phyloP scores from a whole-genome alignment of 371 early-diverging fungal genomes.

The Mortierella sp. region DNA sequence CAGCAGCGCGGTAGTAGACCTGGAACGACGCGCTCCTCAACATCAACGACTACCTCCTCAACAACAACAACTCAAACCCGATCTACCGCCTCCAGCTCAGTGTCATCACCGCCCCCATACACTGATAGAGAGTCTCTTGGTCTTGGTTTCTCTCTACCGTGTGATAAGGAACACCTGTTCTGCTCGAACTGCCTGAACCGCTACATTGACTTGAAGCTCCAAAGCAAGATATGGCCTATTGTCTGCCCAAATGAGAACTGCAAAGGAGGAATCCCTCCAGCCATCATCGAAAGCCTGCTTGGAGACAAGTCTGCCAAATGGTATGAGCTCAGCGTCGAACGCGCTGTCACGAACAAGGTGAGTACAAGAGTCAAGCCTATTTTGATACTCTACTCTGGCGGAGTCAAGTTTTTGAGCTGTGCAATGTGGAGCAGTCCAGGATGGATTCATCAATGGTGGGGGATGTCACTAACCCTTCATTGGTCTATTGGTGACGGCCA shows the following conservation, averaged over 20 bases:
- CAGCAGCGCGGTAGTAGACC: no score
- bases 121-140: neutral
- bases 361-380: no score
- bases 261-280: neutral
- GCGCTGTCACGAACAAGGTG: slow-evolving; percentile 28
- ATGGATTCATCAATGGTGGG: no score
- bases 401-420: no score
- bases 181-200: slow-evolving; percentile 14
- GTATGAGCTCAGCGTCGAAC: slow-evolving; percentile 24
- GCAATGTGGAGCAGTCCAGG: no score
- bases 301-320: slow-evolving; percentile 13
- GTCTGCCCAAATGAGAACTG: slow-evolving; percentile 11
- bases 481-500: no score
- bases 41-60: neutral
- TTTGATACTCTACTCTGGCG: no score
- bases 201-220: slow-evolving; percentile 13
- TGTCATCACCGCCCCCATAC: no score
- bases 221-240: slow-evolving; percentile 20
- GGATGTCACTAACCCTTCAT: no score
- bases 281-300: slow-evolving; percentile 17
- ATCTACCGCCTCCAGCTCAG: no score
- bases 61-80: no score
- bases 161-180: slow-evolving; percentile 13
- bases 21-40: no score
- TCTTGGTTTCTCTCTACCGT: slow-evolving; percentile 9